Conservation (phyloP, 768 basidiomycete species). For the Lactarius vividus region DNA sequence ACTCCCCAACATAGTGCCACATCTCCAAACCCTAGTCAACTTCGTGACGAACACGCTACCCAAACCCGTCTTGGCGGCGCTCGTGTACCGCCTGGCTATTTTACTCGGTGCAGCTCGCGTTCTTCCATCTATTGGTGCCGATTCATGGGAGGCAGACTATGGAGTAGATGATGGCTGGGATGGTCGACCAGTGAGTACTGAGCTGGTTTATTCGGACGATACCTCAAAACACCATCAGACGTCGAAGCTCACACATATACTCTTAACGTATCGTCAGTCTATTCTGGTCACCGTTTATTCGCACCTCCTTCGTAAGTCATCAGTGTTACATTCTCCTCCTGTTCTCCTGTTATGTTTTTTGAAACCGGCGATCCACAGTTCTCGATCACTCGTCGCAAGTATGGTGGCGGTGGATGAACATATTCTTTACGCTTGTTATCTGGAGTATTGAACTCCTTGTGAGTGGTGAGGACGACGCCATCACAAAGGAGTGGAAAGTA, state of each 20-base stretch:
- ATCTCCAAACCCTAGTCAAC: conserved; percentile 73
- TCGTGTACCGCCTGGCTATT: conserved; percentile 77
- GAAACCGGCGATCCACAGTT: conserved; percentile 42
- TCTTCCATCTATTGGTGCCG: conserved; percentile 78
- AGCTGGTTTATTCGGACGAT: conserved; percentile 1
- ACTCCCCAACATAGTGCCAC: conserved; percentile 74
- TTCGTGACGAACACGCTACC: conserved; percentile 85
- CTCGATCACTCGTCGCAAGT: conserved; percentile 87
- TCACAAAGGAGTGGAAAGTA: conserved; percentile 73
- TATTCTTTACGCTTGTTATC: conserved; percentile 79
- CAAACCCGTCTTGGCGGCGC: conserved; percentile 76
- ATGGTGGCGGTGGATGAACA: conserved; percentile 92
- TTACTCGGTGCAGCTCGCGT: conserved; percentile 80
- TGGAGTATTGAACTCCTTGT: conserved; percentile 84
- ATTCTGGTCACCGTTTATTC: conserved; percentile 88
- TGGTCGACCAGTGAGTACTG: conserved; percentile 60
- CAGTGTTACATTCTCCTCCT: not conserved
- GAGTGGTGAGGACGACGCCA: conserved; percentile 64
- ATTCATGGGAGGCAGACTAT: conserved; percentile 71
- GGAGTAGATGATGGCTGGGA: conserved; percentile 65
- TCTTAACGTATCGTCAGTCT: conserved; percentile 79
- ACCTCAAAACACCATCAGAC: conserved; percentile 47
- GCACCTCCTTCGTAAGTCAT: conserved; percentile 69
- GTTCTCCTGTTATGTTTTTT: not conserved
- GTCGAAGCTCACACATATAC: conserved; percentile 66